Conservation (phyloP, 768 basidiomycete genomes). For the Suillus paluster region DNA sequence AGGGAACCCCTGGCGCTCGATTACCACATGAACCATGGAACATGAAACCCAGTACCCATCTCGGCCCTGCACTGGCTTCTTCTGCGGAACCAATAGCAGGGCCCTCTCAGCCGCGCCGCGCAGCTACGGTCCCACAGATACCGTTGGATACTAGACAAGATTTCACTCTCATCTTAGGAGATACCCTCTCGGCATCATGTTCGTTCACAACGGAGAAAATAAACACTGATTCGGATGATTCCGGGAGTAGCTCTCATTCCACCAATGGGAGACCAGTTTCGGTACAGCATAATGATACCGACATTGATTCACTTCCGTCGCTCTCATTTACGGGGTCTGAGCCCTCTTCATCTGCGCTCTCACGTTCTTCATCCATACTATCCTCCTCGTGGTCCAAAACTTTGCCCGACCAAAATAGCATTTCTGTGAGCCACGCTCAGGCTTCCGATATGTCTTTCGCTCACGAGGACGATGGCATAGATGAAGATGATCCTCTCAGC, state of each 20-base stretch:
- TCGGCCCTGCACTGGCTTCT: not conserved
- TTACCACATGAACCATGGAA: conserved; percentile 50
- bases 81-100: conserved; percentile 10
- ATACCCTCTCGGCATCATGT: conserved; percentile 9
- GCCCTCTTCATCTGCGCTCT: conserved; percentile 41
- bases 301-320: conserved; percentile 38
- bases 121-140: not conserved
- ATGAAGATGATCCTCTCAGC: conserved; percentile 36
- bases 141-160: conserved; percentile 2
- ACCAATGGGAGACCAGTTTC: conserved; percentile 21
- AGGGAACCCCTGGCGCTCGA: conserved; percentile 46
- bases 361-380: conserved; percentile 47
- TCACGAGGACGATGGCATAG: conserved; percentile 5
- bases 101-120: conserved; percentile 8
- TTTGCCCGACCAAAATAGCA: conserved; percentile 22
- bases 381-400: conserved; percentile 35
- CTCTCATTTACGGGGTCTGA: conserved; percentile 38
- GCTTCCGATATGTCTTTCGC: conserved; percentile 12
- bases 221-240: conserved; percentile 7
- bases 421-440: conserved; percentile 19
- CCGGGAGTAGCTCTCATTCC: conserved; percentile 11
- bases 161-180: not conserved
- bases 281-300: conserved; percentile 24
- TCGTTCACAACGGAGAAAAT: conserved; percentile 14
- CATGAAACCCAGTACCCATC: conserved; percentile 22